Evolutionary conservation across 2,329 filamentous ascomycete genomes (phyloP).

Genomic region (Sclerotinia nivalis): DNA sequence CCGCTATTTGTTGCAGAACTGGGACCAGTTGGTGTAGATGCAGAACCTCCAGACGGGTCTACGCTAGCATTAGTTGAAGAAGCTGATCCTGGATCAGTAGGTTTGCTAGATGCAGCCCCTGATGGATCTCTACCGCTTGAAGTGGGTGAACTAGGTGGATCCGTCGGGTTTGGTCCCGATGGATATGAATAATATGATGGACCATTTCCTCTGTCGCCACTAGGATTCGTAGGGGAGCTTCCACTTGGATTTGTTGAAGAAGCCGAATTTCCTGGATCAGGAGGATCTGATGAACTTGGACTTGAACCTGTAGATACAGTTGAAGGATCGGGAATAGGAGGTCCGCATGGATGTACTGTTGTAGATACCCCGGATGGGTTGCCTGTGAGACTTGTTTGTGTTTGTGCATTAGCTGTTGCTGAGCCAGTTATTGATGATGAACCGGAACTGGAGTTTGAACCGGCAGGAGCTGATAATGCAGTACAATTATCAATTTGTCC

Average conservation of each 20-base stretch:
- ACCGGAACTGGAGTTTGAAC: not conserved
- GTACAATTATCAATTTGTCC: not conserved
- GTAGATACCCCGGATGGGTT: not conserved
- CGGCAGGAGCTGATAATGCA: not conserved
- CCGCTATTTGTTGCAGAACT: not conserved
- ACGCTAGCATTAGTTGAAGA: not conserved
- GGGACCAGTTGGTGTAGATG: not conserved
- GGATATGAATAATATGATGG: conserved; percentile 9
- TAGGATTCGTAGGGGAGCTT: not conserved
- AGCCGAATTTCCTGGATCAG: not conserved
- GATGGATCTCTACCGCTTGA: not conserved
- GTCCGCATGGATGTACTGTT: not conserved
- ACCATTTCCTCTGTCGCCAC: not conserved
- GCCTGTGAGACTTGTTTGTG: not conserved
- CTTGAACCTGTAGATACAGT: not conserved
- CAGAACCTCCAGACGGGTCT: not conserved
- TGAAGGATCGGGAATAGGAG: not conserved
- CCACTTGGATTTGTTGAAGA: not conserved
- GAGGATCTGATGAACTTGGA: not conserved
- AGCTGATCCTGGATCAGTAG: not conserved
- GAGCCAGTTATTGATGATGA: not conserved
- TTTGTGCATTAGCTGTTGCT: not conserved
- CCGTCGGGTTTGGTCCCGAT: not conserved
- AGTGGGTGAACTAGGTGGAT: not conserved
- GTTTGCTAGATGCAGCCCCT: not conserved